Evolutionary conservation across 805 yeast genomes (phyloP), one percentile per base, ranked within the genome.

Genomic region (Sugiyamaella valdiviana): DNA sequence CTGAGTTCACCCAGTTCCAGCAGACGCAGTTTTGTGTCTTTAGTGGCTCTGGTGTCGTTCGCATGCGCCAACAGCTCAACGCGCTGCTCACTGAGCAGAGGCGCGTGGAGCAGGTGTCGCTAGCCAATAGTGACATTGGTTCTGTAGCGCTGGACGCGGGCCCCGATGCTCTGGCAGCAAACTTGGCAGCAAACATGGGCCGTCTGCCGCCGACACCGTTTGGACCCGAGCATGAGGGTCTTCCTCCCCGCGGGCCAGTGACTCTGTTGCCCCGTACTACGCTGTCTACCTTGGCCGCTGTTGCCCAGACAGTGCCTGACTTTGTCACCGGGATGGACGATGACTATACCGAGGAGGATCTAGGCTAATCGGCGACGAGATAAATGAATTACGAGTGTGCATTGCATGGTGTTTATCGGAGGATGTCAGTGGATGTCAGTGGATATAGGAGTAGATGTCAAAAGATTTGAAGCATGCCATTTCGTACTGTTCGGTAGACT

Each of bases 11-110:
- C 46, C 86, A 82, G 48, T 83, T 83, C 59, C 99, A 93, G 65
- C 82, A 82, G 55, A 76, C 82, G 19, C 75, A 85, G 43, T 91
- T 93, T 61, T 91, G 98, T 69, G 99, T 91, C 10, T 93, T 89
- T 62, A 82, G 91, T 29, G 98, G 98, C 1, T 79, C 78, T 51
- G 97, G 97, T 6, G 96, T 93, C 15, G 77, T 73, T 43, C 78
- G 79, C 51, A 72, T 91, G 53, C 77, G 96, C 53, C 80, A 78
- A 37, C 82, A 84, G 62, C 73, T 91, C 42, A 80, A 75, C 48
- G 15, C 39, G 6, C 35, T 47, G 42, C 12, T 46, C 44, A 43
- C 29, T 6, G 53, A 49, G 9, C 46, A 43, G 10, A 12, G 29
- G 23, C 23, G 29, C 5, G 21, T 22, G 3, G 26, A 26, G 32